Percentiles rank a stretch among this genome's conserved stretches.
These are phyloP conservation scores for Pichia sp. DNA, from an alignment of 1,139 yeast species.

Conservation along the genomic window DNA sequence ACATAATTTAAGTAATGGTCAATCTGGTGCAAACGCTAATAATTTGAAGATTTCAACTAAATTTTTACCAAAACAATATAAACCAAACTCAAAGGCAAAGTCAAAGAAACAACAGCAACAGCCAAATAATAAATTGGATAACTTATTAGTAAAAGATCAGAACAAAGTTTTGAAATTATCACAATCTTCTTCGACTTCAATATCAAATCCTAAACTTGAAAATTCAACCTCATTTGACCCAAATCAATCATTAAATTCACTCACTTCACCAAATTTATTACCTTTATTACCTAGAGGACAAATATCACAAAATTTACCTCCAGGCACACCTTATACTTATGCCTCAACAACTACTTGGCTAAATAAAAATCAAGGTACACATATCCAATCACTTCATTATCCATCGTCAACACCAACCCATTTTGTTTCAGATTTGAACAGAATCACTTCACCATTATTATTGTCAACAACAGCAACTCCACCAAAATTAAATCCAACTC, in stretches of 20 bases:
- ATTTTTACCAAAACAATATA: constrained; percentile 31
- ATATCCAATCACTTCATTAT: constrained; percentile 50
- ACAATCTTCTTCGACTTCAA: background rate
- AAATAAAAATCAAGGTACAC: constrained; percentile 27
- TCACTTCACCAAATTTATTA: constrained; percentile 26
- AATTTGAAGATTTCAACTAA: constrained; percentile 17
- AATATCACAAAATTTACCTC: constrained; percentile 16
- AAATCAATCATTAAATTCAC: background rate
- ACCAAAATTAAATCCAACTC: constrained; percentile 31
- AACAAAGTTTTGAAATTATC: background rate
- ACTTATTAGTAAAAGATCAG: background rate
- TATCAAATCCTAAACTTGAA: background rate
- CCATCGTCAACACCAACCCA: constrained; percentile 67
- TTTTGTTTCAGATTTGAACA: constrained; percentile 57
- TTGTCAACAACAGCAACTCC: constrained; percentile 32
- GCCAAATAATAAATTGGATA: background rate
- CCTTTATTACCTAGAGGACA: constrained; percentile 29
- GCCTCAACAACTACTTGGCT: constrained; percentile 25
- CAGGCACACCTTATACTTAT: constrained; percentile 29
- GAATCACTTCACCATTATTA: constrained; percentile 59
- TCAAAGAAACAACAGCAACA: constrained; percentile 3
- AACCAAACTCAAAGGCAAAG: constrained; percentile 24
- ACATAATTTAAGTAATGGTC: background rate
- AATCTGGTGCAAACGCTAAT: background rate
- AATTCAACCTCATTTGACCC: background rate